Percentiles rank a stretch among this genome's conserved stretches.
phyloP scores from a whole-genome alignment of 179 eudicot genomes.

The Spinacia oleracea region DNA sequence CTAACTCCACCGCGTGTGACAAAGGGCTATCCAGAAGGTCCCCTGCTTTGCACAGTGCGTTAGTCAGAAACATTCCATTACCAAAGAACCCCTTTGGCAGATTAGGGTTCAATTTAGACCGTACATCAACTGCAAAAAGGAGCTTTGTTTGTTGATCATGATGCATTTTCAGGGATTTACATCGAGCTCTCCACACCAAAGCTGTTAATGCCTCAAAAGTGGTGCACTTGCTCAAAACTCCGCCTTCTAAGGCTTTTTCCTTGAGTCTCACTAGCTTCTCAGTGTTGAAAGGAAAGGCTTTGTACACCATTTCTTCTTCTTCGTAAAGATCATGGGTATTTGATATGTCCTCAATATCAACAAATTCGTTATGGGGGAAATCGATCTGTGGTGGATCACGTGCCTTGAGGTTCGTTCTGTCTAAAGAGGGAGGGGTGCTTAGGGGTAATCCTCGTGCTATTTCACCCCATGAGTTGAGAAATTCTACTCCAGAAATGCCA shows the following conservation, averaged over 20 bases:
- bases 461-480: conserved; percentile 85
- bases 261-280: conserved; percentile 57
- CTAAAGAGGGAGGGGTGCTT: conserved; percentile 59
- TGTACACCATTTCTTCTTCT: conserved; percentile 52
- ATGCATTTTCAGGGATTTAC: conserved; percentile 50
- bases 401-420: conserved; percentile 58
- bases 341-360: conserved; percentile 69
- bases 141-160: conserved; percentile 79
- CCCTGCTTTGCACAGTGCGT: conserved; percentile 60
- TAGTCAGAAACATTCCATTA: conserved; percentile 79
- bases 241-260: conserved; percentile 46
- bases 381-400: conserved; percentile 62
- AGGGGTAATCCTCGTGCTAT: conserved; percentile 62
- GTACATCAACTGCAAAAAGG: conserved; percentile 86
- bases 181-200: conserved; percentile 76
- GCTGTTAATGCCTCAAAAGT: conserved; percentile 83
- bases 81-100: conserved; percentile 79
- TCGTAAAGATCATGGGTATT: conserved; percentile 51
- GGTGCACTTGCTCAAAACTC: conserved; percentile 53
- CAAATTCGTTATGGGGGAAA: conserved; percentile 73
- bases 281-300: conserved; percentile 60
- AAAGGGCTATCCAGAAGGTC: conserved; percentile 24
- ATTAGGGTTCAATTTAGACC: conserved; percentile 65
- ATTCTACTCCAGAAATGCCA: conserved; percentile 83
- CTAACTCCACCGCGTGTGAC: neutral